These are phyloP conservation scores for Esteya vermicola DNA, from an alignment of 2,329 filamentous ascomycete genomes.

Conservation along the genomic window DNA sequence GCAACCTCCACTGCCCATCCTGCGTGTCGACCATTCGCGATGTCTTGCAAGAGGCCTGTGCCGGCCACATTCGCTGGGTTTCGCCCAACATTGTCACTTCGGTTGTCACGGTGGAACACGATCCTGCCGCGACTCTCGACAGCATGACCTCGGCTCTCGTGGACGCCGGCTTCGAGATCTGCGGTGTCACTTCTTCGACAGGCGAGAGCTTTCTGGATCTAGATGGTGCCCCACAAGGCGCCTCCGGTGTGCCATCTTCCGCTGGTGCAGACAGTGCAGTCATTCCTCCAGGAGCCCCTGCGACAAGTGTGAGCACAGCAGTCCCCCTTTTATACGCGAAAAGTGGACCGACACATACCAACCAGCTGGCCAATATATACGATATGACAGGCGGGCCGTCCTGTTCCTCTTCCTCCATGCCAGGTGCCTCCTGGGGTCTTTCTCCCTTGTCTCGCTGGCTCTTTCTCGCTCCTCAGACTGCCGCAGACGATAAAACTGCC, in stretches of 20 bases:
- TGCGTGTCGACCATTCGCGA: constrained; percentile 54
- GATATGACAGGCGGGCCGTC: neutral
- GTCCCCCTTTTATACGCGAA: neutral
- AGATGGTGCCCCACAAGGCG: too few species aligned
- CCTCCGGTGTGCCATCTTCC: too few species aligned
- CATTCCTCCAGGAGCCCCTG: too few species aligned
- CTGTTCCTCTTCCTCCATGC: neutral
- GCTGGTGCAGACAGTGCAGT: too few species aligned
- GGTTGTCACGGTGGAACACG: constrained; percentile 47
- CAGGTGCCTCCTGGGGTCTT: constrained; percentile 3
- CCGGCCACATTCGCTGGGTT: constrained; percentile 37
- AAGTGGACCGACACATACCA: neutral
- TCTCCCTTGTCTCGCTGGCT: constrained; percentile 10
- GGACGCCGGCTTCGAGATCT: constrained; percentile 44
- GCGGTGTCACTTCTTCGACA: constrained; percentile 26
- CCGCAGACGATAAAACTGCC: neutral
- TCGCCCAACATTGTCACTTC: constrained; percentile 60
- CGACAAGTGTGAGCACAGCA: too few species aligned
- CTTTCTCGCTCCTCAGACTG: neutral
- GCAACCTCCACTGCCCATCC: constrained; percentile 66
- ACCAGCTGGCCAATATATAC: neutral
- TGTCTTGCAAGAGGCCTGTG: constrained; percentile 33
- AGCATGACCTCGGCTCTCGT: constrained; percentile 32
- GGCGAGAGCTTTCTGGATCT: constrained; percentile 11
- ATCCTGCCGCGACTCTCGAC: constrained; percentile 28